Conservation (phyloP, 2,329 filamentous ascomycete genomes). For the Blastomyces silverae region DNA sequence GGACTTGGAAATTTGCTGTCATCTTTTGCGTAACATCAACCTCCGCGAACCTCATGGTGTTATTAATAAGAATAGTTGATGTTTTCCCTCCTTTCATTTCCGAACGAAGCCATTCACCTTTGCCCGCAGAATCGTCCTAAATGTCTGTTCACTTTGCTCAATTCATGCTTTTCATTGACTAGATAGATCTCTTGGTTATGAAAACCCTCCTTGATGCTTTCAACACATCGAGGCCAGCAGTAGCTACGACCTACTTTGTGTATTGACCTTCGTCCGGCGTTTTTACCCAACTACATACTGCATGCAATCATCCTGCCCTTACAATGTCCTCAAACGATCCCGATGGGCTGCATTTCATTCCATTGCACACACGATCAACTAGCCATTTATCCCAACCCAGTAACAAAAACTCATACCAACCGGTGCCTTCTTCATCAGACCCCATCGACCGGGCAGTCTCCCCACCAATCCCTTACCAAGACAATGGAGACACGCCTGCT, state of each 20-base stretch:
- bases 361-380: background rate
- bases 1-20: background rate
- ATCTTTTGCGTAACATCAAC: background rate
- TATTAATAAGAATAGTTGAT: background rate
- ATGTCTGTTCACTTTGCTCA: background rate
- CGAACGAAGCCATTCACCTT: background rate
- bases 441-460: background rate
- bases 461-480: background rate
- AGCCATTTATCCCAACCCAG: background rate
- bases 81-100: background rate
- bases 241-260: background rate
- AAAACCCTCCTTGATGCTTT: background rate
- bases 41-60: background rate
- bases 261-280: background rate
- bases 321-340: conserved; percentile 2
- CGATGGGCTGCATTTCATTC: conserved; percentile 8
- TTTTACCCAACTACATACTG: too few relatives aligned
- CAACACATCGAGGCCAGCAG: background rate
- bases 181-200: background rate
- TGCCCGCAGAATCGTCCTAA: background rate
- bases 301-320: background rate
- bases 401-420: conserved; percentile 4
- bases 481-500: background rate
- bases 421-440: background rate
- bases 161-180: background rate